Conservation (phyloP, 106 monocot genomes). For the Acorus gramineus region DNA sequence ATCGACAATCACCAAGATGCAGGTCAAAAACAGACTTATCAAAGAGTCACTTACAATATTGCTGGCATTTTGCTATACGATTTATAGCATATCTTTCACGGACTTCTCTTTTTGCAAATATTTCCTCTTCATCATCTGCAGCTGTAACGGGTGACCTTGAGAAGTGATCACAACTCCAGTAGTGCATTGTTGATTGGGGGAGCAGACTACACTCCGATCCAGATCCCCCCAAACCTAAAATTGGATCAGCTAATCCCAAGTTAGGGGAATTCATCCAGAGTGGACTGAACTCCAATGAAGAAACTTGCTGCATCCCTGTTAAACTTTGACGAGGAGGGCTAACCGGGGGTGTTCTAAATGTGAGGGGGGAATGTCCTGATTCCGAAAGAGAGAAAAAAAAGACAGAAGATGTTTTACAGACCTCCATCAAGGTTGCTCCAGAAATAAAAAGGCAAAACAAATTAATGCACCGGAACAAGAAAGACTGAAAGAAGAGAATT, state of each 20-base stretch:
- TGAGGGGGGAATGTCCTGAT: conserved; percentile 66
- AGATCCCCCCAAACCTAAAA: conserved; percentile 42
- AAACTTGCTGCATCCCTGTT: conserved; percentile 73
- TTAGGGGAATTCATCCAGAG: conserved; percentile 68
- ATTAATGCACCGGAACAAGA: neutral
- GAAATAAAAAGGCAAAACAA: neutral
- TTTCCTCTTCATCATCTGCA: conserved; percentile 77
- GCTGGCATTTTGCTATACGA: conserved; percentile 81
- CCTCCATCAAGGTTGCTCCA: too few species aligned
- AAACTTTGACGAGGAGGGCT: conserved; percentile 78
- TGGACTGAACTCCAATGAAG: conserved; percentile 76
- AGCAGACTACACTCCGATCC: conserved; percentile 60
- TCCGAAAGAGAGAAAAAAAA: conserved; percentile 1
- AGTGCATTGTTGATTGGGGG: conserved; percentile 84
- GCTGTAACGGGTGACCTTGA: conserved; percentile 78
- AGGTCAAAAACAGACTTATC: neutral
- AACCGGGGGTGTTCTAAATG: conserved; percentile 92
- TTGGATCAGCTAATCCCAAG: conserved; percentile 64
- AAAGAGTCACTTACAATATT: conserved; percentile 46
- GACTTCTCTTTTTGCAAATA: conserved; percentile 53
- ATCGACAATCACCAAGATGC: neutral
- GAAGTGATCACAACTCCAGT: conserved; percentile 99
- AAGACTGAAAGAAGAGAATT: neutral
- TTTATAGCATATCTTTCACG: conserved; percentile 66
- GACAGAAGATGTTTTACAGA: neutral